Evolutionary conservation across 257 asterid genomes (phyloP).

Genomic region (Solanum dulcamara): DNA sequence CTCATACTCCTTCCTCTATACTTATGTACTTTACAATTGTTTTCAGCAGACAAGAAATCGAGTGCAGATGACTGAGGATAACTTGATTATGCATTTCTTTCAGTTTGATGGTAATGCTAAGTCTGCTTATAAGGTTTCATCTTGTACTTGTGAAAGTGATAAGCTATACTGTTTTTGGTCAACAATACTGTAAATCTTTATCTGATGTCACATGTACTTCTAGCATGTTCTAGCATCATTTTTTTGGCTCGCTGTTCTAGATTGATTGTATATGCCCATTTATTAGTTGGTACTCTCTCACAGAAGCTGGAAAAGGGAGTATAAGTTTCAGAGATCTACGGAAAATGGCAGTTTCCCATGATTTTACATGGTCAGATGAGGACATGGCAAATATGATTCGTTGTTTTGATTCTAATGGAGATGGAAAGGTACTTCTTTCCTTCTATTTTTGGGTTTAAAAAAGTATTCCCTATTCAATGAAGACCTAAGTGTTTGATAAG

Average conservation of each 20-base stretch:
- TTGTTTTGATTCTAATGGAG: slow-evolving; percentile 63
- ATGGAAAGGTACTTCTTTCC: slow-evolving; percentile 55
- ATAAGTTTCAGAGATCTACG: slow-evolving; percentile 45
- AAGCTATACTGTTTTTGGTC: neutral
- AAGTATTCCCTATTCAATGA: neutral
- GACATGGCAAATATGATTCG: slow-evolving; percentile 66
- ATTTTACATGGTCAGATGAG: slow-evolving; percentile 82
- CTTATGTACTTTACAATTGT: neutral
- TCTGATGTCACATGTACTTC: neutral
- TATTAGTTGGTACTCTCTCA: neutral
- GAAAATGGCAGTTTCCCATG: slow-evolving; percentile 64
- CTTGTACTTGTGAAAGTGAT: neutral
- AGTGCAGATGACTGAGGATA: slow-evolving; percentile 87
- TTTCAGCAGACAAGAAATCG: slow-evolving; percentile 43
- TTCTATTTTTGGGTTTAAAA: neutral
- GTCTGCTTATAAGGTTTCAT: neutral
- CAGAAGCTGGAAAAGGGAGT: slow-evolving; percentile 76
- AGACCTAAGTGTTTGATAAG: neutral
- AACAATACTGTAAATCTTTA: neutral
- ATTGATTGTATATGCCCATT: neutral
- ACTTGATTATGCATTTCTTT: slow-evolving; percentile 69
- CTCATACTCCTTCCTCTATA: neutral
- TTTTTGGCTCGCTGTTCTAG: neutral
- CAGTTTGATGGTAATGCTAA: slow-evolving; percentile 76
- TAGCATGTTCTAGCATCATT: neutral